Percentiles rank a stretch among this genome's conserved stretches.
These are phyloP conservation scores for Trifolium subterraneum DNA, from an alignment of 306 rosid genomes.

Conservation along the genomic window DNA sequence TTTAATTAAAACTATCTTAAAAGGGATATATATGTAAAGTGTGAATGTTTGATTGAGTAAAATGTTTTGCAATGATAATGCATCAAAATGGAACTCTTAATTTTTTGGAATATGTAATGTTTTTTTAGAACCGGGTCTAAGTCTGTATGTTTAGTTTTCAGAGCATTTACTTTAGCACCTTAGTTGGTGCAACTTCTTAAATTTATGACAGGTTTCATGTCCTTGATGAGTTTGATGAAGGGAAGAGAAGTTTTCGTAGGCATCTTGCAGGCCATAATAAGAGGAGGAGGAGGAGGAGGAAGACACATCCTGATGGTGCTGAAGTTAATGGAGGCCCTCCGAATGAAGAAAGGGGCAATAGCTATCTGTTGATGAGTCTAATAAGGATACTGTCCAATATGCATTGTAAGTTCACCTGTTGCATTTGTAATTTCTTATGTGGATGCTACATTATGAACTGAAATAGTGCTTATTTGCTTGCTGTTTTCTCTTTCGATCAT, in stretches of 20 bases:
- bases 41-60: neutral
- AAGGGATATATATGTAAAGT: neutral
- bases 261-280: conserved; percentile 94
- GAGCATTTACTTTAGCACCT: conserved; percentile 39
- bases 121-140: conserved; percentile 7
- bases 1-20: too few species aligned
- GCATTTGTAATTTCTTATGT: neutral
- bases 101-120: neutral
- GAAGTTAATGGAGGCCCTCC: conserved; percentile 65
- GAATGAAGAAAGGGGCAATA: conserved; percentile 76
- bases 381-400: conserved; percentile 81
- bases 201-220: conserved; percentile 84
- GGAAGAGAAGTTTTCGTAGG: conserved; percentile 96
- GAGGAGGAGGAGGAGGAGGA: conserved; percentile 95
- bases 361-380: conserved; percentile 74
- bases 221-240: conserved; percentile 97
- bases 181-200: conserved; percentile 42
- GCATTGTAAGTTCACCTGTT: conserved; percentile 67
- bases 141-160: conserved; percentile 18
- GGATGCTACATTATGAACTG: neutral
- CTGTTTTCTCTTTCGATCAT: neutral
- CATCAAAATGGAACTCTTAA: too few species aligned
- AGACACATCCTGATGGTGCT: conserved; percentile 67
- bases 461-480: neutral
- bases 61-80: too few species aligned